Evolutionary conservation across 768 basidiomycete species (phyloP), one percentile per base, ranked within the genome.

Genomic region (Tricholoma sp.): DNA sequence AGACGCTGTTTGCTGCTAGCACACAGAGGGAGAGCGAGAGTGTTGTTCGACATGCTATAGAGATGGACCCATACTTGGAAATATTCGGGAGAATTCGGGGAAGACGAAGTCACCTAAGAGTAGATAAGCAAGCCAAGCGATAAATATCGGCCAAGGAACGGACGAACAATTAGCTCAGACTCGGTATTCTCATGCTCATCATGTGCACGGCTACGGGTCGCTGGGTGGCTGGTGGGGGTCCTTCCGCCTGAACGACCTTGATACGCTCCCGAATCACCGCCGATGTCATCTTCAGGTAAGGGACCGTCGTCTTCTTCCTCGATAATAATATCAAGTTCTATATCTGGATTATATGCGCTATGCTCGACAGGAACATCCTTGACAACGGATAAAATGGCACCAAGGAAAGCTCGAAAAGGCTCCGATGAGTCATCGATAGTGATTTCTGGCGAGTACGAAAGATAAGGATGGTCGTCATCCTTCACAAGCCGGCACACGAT

Each of bases 391-490:
- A n/a, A n/a, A n/a, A n/a, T n/a, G 47, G 61, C 58, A 22, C 63
- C 61, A 22, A 64, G 56, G 54, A 64, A 54, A 9, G 63, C 59
- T 64, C 61, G 63, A 58, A 64, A 64, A 50, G 63, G 63, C 50
- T 21, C 56, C 22, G 63, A 64, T 34, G 63, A 64, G 53, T 60
- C 61, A 4, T 60, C 34, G 24, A 64, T 62, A 16, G 50, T 60
- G 57, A 64, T 62, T 50, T 29, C 56, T 64, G 61, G 63, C 55
- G 57, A 64, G 59, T 62, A 64, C 8, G 59, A 61, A 60, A 64
- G 63, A 45, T 31, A 64, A 49, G 61, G 61, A 54, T 58, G 50
- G 32, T 62, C 14, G 35, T 61, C 58, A 45, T 64, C 61, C 61
- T 35, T 64, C 61, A 62, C 63, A 60, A 43, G 10, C 4, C 19